phyloP scores from a whole-genome alignment of 2,329 filamentous ascomycete genomes.

The Malbranchea zuffiana region DNA sequence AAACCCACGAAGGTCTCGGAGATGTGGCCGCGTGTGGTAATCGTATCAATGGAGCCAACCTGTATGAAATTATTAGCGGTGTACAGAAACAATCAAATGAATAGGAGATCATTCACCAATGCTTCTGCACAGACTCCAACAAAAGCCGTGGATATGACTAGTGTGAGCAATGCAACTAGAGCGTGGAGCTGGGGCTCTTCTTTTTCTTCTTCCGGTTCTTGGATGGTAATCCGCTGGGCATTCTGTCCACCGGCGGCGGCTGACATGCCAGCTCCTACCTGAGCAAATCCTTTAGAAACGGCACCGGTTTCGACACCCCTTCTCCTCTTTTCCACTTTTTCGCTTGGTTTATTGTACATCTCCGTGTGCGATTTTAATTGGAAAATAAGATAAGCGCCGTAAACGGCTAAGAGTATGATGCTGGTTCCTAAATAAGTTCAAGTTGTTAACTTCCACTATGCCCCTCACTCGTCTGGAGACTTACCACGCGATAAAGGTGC shows the following conservation, averaged over 20 bases:
- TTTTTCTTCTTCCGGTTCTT: conserved; percentile 56
- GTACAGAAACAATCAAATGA: too few species aligned
- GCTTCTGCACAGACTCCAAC: conserved; percentile 67
- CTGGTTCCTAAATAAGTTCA: conserved; percentile 37
- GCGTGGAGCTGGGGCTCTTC: conserved; percentile 58
- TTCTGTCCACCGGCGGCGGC: conserved; percentile 41
- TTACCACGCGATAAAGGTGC: conserved; percentile 27
- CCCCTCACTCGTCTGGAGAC: too few species aligned
- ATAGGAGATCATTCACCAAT: conserved; percentile 39
- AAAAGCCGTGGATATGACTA: conserved; percentile 61
- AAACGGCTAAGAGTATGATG: conserved; percentile 74
- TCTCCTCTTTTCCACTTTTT: conserved; percentile 57
- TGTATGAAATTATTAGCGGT: conserved; percentile 8
- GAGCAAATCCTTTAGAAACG: conserved; percentile 40
- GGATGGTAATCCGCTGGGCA: conserved; percentile 37
- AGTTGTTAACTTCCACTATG: conserved; percentile 16
- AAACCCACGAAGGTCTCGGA: conserved; percentile 53
- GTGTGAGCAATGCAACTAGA: conserved; percentile 43
- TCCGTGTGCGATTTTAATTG: conserved; percentile 75
- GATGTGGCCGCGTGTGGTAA: conserved; percentile 40
- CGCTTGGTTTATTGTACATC: conserved; percentile 69
- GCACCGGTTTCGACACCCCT: conserved; percentile 39
- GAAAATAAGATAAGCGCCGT: conserved; percentile 75
- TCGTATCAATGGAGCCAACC: conserved; percentile 45
- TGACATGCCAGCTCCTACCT: conserved; percentile 41